Evolutionary conservation across 2,329 filamentous ascomycete species (phyloP), one percentile per base, ranked within the genome.

Genomic region (Dactylonectria estremocensis): DNA sequence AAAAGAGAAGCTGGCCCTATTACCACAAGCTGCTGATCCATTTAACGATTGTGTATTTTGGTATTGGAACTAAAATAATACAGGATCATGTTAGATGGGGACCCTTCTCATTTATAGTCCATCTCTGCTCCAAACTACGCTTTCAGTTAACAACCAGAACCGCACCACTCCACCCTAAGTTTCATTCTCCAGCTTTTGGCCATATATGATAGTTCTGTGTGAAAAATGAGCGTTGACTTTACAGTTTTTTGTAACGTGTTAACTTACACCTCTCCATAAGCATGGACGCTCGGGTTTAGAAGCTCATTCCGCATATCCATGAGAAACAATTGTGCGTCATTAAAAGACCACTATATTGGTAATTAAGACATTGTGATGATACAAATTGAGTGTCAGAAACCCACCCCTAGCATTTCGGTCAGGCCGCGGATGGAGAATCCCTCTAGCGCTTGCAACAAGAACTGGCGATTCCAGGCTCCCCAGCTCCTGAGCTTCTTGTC

Each of bases 401-500:
- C 22, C n/a, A 70, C 69, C 14, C 64, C 68, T 31, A 73, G 43
- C 5, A 70, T 59, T 16, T 74, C 68, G 1, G 68, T 71, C 3
- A 75, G 31, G 2, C 68, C 69, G 13, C 72, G 71, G 11, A 75
- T 56, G 5, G 68, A 69, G 35, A 74, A 75, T 0, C 73, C 70
- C 22, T 75, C 73, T 1, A 72, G 66, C 2, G 68, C 70, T 16
- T 66, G 62, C 5, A 75, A 22, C 24, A 70, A 35, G 13, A 70
- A 69, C 48, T 71, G 69, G 11, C 66, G 68, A 40, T 71, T 73
- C 67, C 66, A 74, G 4, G 59, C 57, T 4, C 67, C 72, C 73
- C 66, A 75, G 18, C 66, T 54, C 53, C 74, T 75, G 20, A 75
- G 57, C 14, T 62, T 61, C n/a, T 67, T 68, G 50, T 80, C 78